phyloP scores from a whole-genome alignment of 2,329 filamentous ascomycete genomes.

The Pseudogymnoascus sp. region DNA sequence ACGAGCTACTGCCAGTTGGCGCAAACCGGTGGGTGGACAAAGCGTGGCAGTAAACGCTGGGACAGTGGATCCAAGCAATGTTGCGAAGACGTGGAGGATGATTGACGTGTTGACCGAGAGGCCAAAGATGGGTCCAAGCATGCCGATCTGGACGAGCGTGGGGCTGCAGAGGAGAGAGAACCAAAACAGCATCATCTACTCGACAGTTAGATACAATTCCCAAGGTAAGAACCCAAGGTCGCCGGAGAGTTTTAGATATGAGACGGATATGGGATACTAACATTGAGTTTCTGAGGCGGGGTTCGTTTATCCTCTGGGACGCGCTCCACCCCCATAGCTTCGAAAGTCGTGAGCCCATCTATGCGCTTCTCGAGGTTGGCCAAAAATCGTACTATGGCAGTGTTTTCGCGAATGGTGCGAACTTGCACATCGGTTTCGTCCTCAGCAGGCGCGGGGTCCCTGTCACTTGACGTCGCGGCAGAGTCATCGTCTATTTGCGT shows the following conservation, averaged over 20 bases:
- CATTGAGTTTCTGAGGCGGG: conserved; percentile 13
- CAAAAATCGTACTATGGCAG: conserved; percentile 6
- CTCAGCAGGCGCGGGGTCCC: background rate
- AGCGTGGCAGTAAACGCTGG: conserved; percentile 19
- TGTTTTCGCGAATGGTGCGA: conserved; percentile 3
- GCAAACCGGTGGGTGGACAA: conserved; percentile 20
- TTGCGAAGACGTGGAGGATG: conserved; percentile 22
- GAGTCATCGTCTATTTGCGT: conserved; percentile 6
- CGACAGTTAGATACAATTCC: background rate
- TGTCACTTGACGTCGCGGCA: background rate
- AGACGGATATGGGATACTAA: background rate
- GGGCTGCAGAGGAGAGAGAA: conserved; percentile 16
- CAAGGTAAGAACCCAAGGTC: background rate
- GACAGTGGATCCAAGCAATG: conserved; percentile 19
- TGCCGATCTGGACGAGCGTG: conserved; percentile 19
- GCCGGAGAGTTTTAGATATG: background rate
- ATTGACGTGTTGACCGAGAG: conserved; percentile 22
- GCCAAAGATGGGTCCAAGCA: conserved; percentile 25
- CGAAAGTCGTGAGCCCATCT: background rate
- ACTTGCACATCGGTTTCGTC: background rate
- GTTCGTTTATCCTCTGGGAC: conserved; percentile 8
- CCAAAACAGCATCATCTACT: conserved; percentile 9
- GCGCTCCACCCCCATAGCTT: conserved; percentile 12
- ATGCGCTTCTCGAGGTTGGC: conserved; percentile 8
- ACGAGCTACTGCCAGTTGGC: conserved; percentile 25